Conservation (phyloP, 805 yeast genomes). For the Cyberlindnera mycetangii region DNA sequence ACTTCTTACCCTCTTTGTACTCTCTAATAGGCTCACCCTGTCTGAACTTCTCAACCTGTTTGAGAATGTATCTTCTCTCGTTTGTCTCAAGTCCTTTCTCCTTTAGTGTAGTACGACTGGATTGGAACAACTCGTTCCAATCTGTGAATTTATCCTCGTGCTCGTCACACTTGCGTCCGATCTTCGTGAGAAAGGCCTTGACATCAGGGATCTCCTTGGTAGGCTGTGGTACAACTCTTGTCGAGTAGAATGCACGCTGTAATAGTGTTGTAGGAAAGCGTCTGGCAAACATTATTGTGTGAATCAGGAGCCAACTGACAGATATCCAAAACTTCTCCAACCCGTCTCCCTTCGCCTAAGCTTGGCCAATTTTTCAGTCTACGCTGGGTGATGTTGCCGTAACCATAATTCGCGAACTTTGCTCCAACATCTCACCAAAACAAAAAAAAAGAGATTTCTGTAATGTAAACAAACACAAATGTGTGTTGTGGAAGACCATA, state of each 20-base stretch:
- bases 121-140: slow-evolving; percentile 65
- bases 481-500: too few relatives aligned
- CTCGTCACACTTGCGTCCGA: slow-evolving; percentile 75
- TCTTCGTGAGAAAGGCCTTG: slow-evolving; percentile 63
- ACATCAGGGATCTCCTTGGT: slow-evolving; percentile 63
- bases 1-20: slow-evolving; percentile 66
- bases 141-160: slow-evolving; percentile 64
- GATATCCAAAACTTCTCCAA: too few relatives aligned
- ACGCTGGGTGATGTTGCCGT: neutral
- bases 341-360: neutral
- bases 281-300: slow-evolving; percentile 12
- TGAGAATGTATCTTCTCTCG: slow-evolving; percentile 68
- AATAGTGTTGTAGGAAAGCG: slow-evolving; percentile 6
- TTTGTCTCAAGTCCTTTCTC: slow-evolving; percentile 72
- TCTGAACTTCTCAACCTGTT: slow-evolving; percentile 67
- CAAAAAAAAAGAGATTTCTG: slow-evolving; percentile 7
- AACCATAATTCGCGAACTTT: slow-evolving; percentile 1
- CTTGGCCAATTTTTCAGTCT: slow-evolving; percentile 4
- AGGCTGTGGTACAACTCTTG: slow-evolving; percentile 41
- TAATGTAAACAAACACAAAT: slow-evolving; percentile 8
- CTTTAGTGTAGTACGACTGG: slow-evolving; percentile 57
- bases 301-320: neutral
- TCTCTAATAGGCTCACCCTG: slow-evolving; percentile 54
- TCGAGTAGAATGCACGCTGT: slow-evolving; percentile 16
- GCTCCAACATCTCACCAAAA: neutral